Evolutionary conservation across 257 asterid species (phyloP).

Genomic region (Nicotiana noctiflora): DNA sequence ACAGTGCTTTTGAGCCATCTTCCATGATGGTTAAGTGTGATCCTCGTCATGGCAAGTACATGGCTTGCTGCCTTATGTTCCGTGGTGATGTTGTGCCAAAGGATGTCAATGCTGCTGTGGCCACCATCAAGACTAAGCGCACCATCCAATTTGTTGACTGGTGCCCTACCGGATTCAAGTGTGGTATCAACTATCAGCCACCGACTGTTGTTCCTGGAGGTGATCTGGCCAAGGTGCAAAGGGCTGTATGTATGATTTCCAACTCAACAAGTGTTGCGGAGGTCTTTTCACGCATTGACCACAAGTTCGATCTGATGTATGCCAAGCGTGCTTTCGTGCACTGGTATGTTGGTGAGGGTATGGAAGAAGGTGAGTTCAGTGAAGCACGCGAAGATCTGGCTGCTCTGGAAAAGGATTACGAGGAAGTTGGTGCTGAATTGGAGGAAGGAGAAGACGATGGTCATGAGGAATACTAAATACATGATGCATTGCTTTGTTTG

Average conservation of each 20-base stretch:
- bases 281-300: slow-evolving; percentile 18
- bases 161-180: slow-evolving; percentile 27
- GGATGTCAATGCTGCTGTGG: slow-evolving; percentile 25
- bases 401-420: slow-evolving; percentile 21
- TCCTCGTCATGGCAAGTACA: slow-evolving; percentile 23
- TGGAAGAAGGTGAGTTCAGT: slow-evolving; percentile 29
- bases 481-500: neutral
- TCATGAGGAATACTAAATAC: neutral
- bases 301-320: slow-evolving; percentile 21
- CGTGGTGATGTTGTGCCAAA: slow-evolving; percentile 24
- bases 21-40: slow-evolving; percentile 28
- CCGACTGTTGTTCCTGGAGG: slow-evolving; percentile 27
- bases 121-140: slow-evolving; percentile 26
- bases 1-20: slow-evolving; percentile 25
- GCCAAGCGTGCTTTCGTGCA: slow-evolving; percentile 23
- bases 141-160: slow-evolving; percentile 24
- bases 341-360: slow-evolving; percentile 27
- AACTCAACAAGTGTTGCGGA: slow-evolving; percentile 23
- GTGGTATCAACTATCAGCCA: slow-evolving; percentile 24
- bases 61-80: slow-evolving; percentile 29
- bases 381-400: slow-evolving; percentile 27
- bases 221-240: slow-evolving; percentile 24
- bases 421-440: slow-evolving; percentile 22
- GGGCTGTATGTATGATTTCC: slow-evolving; percentile 24
- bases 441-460: slow-evolving; percentile 16